Evolutionary conservation across 352 stramenopile genomes (phyloP).

Genomic region (Globisporangium cederbergense): DNA sequence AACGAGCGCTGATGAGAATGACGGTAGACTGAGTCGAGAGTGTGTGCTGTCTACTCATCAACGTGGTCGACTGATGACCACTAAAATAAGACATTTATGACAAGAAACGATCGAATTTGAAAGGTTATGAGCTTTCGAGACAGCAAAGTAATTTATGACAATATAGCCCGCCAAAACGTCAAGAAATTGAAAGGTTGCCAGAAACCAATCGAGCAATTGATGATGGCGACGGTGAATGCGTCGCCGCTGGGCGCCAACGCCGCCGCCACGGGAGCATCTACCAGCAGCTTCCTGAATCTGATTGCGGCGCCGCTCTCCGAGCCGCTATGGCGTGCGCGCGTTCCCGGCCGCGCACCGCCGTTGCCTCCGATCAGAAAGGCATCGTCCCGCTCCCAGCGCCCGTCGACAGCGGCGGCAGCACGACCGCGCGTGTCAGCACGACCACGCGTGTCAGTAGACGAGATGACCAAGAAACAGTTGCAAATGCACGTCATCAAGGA

Average conservation of each 20-base stretch:
- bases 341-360: background rate
- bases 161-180: background rate
- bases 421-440: background rate
- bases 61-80: background rate
- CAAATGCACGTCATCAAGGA: background rate
- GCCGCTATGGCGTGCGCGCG: constrained; percentile 11
- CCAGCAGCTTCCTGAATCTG: constrained; percentile 8
- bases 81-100: too few species aligned
- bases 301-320: background rate
- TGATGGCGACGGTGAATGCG: background rate
- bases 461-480: background rate
- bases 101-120: too few species aligned
- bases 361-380: background rate
- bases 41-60: background rate
- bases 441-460: background rate
- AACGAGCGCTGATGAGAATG: background rate
- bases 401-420: background rate
- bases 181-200: background rate
- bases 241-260: background rate
- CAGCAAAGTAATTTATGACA: too few species aligned
- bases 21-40: background rate
- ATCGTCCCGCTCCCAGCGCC: background rate
- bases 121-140: too few species aligned
- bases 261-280: too few species aligned
- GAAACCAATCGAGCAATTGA: background rate